Evolutionary conservation across 1,284 basidiomycete species (phyloP).

Genomic region (Cystobasidium pallidum): DNA sequence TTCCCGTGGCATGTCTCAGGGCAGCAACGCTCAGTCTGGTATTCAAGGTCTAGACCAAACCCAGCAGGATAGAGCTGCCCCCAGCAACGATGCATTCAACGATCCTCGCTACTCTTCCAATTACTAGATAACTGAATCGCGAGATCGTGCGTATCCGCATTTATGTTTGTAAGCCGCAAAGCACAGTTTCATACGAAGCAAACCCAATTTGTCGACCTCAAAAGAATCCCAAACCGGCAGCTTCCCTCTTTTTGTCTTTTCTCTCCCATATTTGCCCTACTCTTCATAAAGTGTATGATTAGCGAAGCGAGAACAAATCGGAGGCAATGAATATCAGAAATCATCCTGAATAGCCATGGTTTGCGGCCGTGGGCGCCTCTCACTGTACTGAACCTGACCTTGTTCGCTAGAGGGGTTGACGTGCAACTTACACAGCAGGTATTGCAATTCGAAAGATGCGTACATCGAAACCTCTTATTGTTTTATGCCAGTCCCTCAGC

Average conservation of each 20-base stretch:
- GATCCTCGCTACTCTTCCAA: slow-evolving; percentile 25
- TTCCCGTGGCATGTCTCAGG: slow-evolving; percentile 16
- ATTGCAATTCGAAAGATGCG: too few relatives aligned
- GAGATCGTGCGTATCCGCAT: too few relatives aligned
- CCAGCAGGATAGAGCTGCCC: slow-evolving; percentile 20
- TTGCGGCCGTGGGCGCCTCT: too few relatives aligned
- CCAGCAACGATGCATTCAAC: slow-evolving; percentile 31
- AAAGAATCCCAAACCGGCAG: not conserved
- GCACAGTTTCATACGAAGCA: too few relatives aligned
- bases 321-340: not conserved
- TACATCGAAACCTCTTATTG: too few relatives aligned
- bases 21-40: slow-evolving; percentile 13
- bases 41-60: slow-evolving; percentile 4
- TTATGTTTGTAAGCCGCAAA: too few relatives aligned
- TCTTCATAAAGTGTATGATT: slow-evolving; percentile 13
- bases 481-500: too few relatives aligned
- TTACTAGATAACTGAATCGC: slow-evolving; percentile 19
- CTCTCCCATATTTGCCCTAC: slow-evolving; percentile 1
- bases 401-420: too few relatives aligned
- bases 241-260: not conserved
- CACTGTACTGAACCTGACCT: too few relatives aligned
- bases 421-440: too few relatives aligned
- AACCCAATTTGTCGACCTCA: not conserved
- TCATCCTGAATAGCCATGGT: not conserved
- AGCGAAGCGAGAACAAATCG: not conserved